Percentiles rank a stretch among this genome's conserved stretches.
phyloP scores from a whole-genome alignment of 2,329 filamentous ascomycete genomes.

The Colletotrichum horii region DNA sequence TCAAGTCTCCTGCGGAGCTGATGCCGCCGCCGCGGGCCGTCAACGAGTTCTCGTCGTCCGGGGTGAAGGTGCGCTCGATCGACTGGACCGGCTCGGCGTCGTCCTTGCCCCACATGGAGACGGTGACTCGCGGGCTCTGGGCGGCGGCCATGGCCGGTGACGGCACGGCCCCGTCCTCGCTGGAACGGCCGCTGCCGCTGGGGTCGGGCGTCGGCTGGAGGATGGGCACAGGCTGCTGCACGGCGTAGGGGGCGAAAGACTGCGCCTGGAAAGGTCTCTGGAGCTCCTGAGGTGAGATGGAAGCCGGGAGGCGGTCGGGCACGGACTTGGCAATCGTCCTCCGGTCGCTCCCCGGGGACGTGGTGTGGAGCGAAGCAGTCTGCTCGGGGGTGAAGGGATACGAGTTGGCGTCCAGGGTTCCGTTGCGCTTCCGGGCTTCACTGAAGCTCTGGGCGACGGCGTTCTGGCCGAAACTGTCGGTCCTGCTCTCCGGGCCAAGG shows the following conservation, averaged over 20 bases:
- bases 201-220: constrained; percentile 54
- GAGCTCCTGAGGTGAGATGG: constrained; percentile 47
- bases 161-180: constrained; percentile 52
- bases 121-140: constrained; percentile 60
- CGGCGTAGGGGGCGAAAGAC: constrained; percentile 32
- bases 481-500: constrained; percentile 34
- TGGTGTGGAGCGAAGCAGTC: constrained; percentile 53
- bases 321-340: constrained; percentile 29
- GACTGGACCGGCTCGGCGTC: constrained; percentile 37
- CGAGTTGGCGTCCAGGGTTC: constrained; percentile 26
- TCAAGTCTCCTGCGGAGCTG: constrained; percentile 45
- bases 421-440: constrained; percentile 9
- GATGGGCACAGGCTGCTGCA: constrained; percentile 25
- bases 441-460: neutral
- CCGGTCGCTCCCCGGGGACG: constrained; percentile 43
- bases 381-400: constrained; percentile 59
- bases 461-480: constrained; percentile 22
- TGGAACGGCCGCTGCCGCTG: constrained; percentile 54
- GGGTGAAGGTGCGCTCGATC: constrained; percentile 42
- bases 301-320: constrained; percentile 31
- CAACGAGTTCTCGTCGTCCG: constrained; percentile 36
- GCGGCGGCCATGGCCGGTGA: constrained; percentile 45
- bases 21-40: constrained; percentile 37
- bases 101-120: constrained; percentile 60
- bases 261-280: constrained; percentile 42